phyloP scores from a whole-genome alignment of 805 yeast genomes.

The Pichia paraexigua region DNA sequence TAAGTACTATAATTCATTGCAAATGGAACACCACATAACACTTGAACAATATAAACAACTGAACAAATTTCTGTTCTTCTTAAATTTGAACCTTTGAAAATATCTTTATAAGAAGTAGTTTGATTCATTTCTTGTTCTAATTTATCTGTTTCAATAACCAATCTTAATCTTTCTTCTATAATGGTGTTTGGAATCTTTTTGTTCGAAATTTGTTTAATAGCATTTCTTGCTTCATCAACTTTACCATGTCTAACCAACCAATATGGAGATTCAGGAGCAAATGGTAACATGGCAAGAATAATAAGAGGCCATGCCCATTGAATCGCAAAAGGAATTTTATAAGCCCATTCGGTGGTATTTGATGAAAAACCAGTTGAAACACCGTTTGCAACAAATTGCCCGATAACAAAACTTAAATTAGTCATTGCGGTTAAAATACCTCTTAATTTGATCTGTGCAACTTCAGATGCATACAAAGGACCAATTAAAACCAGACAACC shows the following conservation, averaged over 20 bases:
- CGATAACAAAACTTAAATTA: constrained; percentile 47
- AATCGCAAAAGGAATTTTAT: constrained; percentile 45
- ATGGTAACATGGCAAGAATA: constrained; percentile 26
- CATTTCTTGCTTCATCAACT: constrained; percentile 34
- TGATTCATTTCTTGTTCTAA: constrained; percentile 11
- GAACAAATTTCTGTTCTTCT: constrained; percentile 41
- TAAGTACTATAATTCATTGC: constrained; percentile 58
- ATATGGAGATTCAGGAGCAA: constrained; percentile 55
- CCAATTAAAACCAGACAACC: constrained; percentile 46
- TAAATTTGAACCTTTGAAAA: constrained; percentile 40
- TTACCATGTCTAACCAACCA: constrained; percentile 41
- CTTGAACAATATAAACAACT: constrained; percentile 41
- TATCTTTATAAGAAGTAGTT: constrained; percentile 27
- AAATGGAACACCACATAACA: constrained; percentile 54
- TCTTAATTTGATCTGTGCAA: constrained; percentile 43
- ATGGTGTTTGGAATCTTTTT: background rate
- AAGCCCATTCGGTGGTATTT: constrained; percentile 11
- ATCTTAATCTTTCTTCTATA: constrained; percentile 7
- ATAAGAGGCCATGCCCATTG: constrained; percentile 56
- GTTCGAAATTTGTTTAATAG: constrained; percentile 29
- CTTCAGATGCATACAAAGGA: constrained; percentile 51
- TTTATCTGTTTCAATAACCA: constrained; percentile 9
- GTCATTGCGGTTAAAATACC: constrained; percentile 41
- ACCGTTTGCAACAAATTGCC: constrained; percentile 50
- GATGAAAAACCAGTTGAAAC: constrained; percentile 29